Base-by-base conservation (phyloP, 495 filamentous ascomycete species). In the Penicillium desertorum region DNA sequence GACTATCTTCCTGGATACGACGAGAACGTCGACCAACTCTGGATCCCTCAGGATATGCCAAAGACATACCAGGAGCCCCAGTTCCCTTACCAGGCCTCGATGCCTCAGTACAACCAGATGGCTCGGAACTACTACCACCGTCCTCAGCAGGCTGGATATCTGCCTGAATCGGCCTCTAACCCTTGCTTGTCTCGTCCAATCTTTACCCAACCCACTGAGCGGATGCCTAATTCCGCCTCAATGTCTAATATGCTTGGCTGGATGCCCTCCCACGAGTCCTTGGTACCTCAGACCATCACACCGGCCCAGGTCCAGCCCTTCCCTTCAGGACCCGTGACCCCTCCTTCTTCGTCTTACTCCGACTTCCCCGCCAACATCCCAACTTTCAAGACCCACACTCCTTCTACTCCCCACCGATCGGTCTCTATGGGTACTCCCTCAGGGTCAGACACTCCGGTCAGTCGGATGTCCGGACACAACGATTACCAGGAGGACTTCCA, bases 181-280 rank as follows among this genome's bases (percentile, higher is more conserved):
- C 74, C 74, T 0, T 79, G 75, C 37, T 50, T 77, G 30, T 77
- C 76, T 22, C 67, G 73, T n/a, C 65, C 76, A 0, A 79, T 79
- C 48, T 77, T 79, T 58, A 71, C 68, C 45, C 74, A 76, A 36
- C 62, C 66, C 20, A 14, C 19, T 3, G 76, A 77, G 50, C 69
- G 73, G 2, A 48, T 79, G 3, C 62, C 75, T 2, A 72, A 70
- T 27, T 77, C 74, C 3, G 70, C 70, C 29, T 77, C 76, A n/a
- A 76, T 77, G 73, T 60, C 62, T 11, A 76, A 76, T 54, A 76
- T 77, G 70, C 57, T 73, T 16, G 66, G 66, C 1, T 79, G 74
- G 73, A 76, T 77, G 69, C 66, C 67, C 2, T 59, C 71, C 0
- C 55, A 64, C 23, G 75, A 79, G 30, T 70, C 70, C 8, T 65